Conservation (phyloP, 2,329 filamentous ascomycete genomes). For the Mycosphaerella sp. region DNA sequence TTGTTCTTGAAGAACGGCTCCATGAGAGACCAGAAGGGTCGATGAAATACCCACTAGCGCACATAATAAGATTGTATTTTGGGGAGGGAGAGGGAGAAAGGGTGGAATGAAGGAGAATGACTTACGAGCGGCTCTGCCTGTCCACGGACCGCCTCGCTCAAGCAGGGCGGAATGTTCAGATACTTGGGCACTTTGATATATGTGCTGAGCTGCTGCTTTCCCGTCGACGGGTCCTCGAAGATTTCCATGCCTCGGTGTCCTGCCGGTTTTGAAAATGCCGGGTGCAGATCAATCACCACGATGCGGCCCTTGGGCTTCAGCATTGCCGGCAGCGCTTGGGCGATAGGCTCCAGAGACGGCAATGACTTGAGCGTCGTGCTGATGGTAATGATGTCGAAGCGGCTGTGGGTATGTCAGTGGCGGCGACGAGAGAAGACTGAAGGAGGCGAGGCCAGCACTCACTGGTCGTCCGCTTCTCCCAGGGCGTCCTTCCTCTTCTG, state of each 20-base stretch:
- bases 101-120: slow-evolving; percentile 19
- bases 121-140: slow-evolving; percentile 23
- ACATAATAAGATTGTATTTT: slow-evolving; percentile 23
- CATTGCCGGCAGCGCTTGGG: slow-evolving; percentile 37
- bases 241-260: slow-evolving; percentile 38
- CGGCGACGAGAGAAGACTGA: too few relatives aligned
- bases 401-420: neutral
- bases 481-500: slow-evolving; percentile 6
- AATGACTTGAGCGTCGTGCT: slow-evolving; percentile 48
- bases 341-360: slow-evolving; percentile 40
- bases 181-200: slow-evolving; percentile 40
- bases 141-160: slow-evolving; percentile 34
- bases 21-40: slow-evolving; percentile 43
- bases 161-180: slow-evolving; percentile 38
- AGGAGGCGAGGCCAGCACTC: neutral
- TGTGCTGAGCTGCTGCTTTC: slow-evolving; percentile 33
- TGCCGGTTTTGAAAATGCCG: slow-evolving; percentile 45
- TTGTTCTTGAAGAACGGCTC: slow-evolving; percentile 39
- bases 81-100: neutral
- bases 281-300: slow-evolving; percentile 40
- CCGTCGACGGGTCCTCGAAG: slow-evolving; percentile 34
- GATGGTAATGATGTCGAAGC: slow-evolving; percentile 43
- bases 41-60: slow-evolving; percentile 37
- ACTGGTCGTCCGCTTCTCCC: neutral
- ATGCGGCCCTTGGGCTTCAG: slow-evolving; percentile 39